Evolutionary conservation across 371 early-diverging fungal genomes (phyloP), one percentile per base, ranked within the genome.

Genomic region (Zychaea mexicana): DNA sequence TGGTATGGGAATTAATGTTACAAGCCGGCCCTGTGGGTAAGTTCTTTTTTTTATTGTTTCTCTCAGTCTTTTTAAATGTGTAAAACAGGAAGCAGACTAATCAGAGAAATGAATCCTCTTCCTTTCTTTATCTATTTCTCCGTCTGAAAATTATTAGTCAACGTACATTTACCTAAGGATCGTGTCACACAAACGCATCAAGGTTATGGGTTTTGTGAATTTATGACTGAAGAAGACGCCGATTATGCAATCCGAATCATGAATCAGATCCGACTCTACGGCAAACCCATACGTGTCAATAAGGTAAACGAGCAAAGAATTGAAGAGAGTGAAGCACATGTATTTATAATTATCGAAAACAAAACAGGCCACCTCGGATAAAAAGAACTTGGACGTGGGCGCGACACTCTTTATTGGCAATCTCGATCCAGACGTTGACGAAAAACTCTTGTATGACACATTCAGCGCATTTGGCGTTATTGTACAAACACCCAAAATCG

Each of bases 1-100:
- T 98, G 46, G 76, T 99, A 28, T 99, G 97, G 97, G 99, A 98
- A 71, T 86, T 99, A 67, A 95, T 98, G 94, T 88, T 97, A 52
- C 99, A 99, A 76, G 98, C 95, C 7, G 99, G 98, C 0, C 98
- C 97, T 30, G 96, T 98, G 30, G 94, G 93, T 91, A 85, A 67
- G 73, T 71, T 49, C 6, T 36, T 36, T 36, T 36, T 49, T 49
- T 49, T 49, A 22, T 13, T 9, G 4, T 24, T 24, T 9, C n/a
- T 49, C 22, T 4, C 24, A 49, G 2, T 42, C 17, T 7, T 7
- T 17, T 42, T 12, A 42, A 42, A 12, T 7, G n/a, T 7, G 13
- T 13, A 42, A 42, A 33, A 33, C 5, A 24, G n/a, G n/a, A n/a
- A n/a, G n/a, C n/a, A n/a, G n/a, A 3, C 62, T 38, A 39, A n/a